Evolutionary conservation across 1,284 basidiomycete genomes (phyloP), one percentile per base, ranked within the genome.

Genomic region (Athelia psychrophila): DNA sequence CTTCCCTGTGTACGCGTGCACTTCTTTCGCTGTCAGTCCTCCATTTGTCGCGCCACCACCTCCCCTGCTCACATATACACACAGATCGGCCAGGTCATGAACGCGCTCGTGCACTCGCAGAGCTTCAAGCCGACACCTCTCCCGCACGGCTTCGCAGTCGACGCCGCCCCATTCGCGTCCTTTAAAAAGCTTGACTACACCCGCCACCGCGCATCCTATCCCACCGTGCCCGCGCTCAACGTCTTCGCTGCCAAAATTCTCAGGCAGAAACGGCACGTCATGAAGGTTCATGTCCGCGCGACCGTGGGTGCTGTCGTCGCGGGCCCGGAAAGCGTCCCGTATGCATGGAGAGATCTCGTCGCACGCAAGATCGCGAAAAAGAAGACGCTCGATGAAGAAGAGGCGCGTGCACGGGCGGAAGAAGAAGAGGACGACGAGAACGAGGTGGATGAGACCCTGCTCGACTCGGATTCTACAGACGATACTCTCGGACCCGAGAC

Each of bases 1-100:
- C 49, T 63, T 67, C 33, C 66, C 67, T 47, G 56, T 59, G 13
- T 65, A 65, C 50, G 65, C 66, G 1, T 67, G 67, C 48, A 69
- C 69, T 5, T 70, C 68, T 2, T 68, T 68, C 45, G 56, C 64
- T 10, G 68, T 68, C 44, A 53, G 67, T 58, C 38, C 6, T n/a
- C 38, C 38, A 18, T 42, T 18, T 18, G n/a, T 22, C 6, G 6
- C n/a, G 38, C 9, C n/a, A 6, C 16, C 9, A 8, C 38, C 6
- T 18, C 9, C 20, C 6, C 16, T 22, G n/a, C 5, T 16, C 20
- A 8, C 16, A 42, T n/a, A 9, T 5, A 42, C n/a, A 9, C 16
- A 42, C n/a, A 42, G 38, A n/a, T n/a, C n/a, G 38, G 38, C n/a
- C 38, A 42, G n/a, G 38, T n/a, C 6, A 42, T 42, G 38, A 42